phyloP scores from a whole-genome alignment of 768 basidiomycete genomes.

The Suillus paluster region DNA sequence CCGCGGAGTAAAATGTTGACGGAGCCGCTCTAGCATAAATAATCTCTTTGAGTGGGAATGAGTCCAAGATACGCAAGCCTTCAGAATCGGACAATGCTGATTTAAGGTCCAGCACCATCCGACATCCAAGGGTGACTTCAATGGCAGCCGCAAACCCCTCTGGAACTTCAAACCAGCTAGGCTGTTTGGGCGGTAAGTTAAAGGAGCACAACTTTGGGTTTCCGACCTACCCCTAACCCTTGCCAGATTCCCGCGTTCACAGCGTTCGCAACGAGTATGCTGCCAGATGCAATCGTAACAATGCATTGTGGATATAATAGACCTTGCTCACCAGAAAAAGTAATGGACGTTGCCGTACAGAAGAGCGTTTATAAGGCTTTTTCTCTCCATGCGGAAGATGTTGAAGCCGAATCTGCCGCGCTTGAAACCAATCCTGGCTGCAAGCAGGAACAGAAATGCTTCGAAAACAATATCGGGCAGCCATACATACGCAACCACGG shows the following conservation, averaged over 20 bases:
- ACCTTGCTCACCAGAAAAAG: background rate
- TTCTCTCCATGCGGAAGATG: conserved; percentile 1
- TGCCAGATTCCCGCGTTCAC: conserved; percentile 2
- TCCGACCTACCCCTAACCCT: background rate
- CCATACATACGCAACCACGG: background rate
- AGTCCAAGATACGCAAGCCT: background rate
- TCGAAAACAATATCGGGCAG: conserved; percentile 3
- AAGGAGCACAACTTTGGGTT: too few relatives aligned
- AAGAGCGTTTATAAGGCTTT: background rate
- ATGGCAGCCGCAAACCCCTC: conserved; percentile 3
- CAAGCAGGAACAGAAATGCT: conserved; percentile 6
- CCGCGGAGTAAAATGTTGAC: background rate
- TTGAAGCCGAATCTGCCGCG: background rate
- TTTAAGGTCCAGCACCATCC: background rate
- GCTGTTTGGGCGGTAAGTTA: background rate
- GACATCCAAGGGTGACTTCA: conserved; percentile 3
- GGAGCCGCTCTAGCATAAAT: background rate
- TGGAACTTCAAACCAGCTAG: background rate
- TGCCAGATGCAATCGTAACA: background rate
- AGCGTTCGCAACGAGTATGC: background rate
- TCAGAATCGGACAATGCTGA: conserved; percentile 3
- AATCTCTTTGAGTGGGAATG: background rate
- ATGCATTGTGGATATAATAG: background rate
- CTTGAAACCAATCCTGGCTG: background rate
- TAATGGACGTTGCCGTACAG: conserved; percentile 1